Evolutionary conservation across 2,329 filamentous ascomycete genomes (phyloP), one percentile per base, ranked within the genome.

Genomic region (Neofusicoccum ribis): DNA sequence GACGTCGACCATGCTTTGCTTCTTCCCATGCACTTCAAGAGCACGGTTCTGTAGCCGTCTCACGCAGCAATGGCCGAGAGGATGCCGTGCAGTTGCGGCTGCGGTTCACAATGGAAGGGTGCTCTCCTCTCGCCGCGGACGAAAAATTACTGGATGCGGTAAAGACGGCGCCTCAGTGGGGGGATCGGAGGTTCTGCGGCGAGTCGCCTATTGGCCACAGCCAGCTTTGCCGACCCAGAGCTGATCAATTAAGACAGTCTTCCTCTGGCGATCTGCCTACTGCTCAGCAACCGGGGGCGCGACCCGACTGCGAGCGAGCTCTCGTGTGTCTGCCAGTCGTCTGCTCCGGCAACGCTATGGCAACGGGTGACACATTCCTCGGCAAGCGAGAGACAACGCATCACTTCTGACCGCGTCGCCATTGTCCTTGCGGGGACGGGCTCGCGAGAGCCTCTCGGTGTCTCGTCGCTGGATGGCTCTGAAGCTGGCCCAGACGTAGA

Each of bases 161-260:
- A 58, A 58, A 58, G 54, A 37, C 20, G 15, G n/a, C 39, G 39
- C 39, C 39, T 58, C 54, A 36, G 39, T 58, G 54, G 54, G 36
- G 52, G 27, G 36, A 41, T 11, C 52, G 20, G 52, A 20, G 15
- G 20, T 41, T n/a, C 9, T 14, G 36, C 36, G 36, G 51, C 20
- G 11, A 27, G n/a, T 27, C 14, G 39, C 6, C 27, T 27, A 58
- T 58, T 58, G 54, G 54, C 39, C 37, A 15, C 7, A 11, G 39
- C 39, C 14, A 14, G 39, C 7, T n/a, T 11, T 58, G 15, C 36
- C 54, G 54, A 58, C 23, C 44, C 39, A 34, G 12, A 23, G 12
- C 34, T 9, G 39, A 58, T 7, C 20, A 8, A 8, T 34, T 58
- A 20, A 34, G 23, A 31, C 41, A 23, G 9, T 39, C 37, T 5